Percentiles rank a stretch among this genome's conserved stretches.
Conservation (phyloP, 2,329 filamentous ascomycete species). For the Lecanosticta acicola region DNA sequence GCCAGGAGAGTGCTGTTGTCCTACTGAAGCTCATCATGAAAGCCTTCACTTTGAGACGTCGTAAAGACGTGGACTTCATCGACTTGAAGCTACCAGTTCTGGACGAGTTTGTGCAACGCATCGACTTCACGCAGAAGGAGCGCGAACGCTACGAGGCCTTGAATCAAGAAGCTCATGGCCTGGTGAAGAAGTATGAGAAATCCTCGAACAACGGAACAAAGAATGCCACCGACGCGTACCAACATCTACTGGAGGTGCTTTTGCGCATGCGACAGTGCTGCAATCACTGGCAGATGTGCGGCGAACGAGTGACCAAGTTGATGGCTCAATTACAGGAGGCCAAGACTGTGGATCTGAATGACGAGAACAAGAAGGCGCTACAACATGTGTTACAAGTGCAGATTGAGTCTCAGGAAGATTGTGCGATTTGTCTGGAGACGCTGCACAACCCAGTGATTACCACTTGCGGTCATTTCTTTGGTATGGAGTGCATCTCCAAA, state of each 20-base stretch:
- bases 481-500: slow-evolving; percentile 64
- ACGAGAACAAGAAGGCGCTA: slow-evolving; percentile 65
- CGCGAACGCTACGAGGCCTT: slow-evolving; percentile 71
- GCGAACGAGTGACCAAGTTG: slow-evolving; percentile 66
- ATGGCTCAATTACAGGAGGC: slow-evolving; percentile 63
- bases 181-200: slow-evolving; percentile 50
- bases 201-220: background rate
- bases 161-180: slow-evolving; percentile 68
- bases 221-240: slow-evolving; percentile 52
- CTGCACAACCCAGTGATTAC: slow-evolving; percentile 74
- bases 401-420: slow-evolving; percentile 77
- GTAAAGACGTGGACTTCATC: slow-evolving; percentile 84
- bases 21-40: slow-evolving; percentile 72
- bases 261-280: slow-evolving; percentile 80
- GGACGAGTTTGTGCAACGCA: slow-evolving; percentile 69
- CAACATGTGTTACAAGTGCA: slow-evolving; percentile 70
- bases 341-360: slow-evolving; percentile 62
- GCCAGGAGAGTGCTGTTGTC: slow-evolving; percentile 53
- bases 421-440: slow-evolving; percentile 71
- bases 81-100: slow-evolving; percentile 73
- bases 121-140: slow-evolving; percentile 69
- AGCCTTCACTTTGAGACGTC: slow-evolving; percentile 72
- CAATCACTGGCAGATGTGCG: slow-evolving; percentile 82
- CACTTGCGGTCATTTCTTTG: slow-evolving; percentile 76
- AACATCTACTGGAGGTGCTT: slow-evolving; percentile 71